Base-by-base conservation (phyloP, 805 yeast species). In the Ogataea kodamae region DNA sequence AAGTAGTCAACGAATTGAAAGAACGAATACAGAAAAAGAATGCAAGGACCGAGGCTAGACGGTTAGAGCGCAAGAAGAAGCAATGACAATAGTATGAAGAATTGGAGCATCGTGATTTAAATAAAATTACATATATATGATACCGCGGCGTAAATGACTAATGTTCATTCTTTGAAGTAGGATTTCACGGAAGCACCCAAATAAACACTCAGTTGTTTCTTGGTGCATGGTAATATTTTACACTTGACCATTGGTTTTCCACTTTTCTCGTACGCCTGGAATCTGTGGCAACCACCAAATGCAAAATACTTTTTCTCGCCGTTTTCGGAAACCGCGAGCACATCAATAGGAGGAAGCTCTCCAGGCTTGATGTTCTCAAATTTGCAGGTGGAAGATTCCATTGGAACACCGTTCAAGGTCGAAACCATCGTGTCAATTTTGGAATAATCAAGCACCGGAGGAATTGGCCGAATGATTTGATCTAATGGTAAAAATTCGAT, bases 261-360 rank as follows among this genome's bases (percentile, higher is more conserved):
- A 2, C 67, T 63, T 24, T 64, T 67, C 37, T 85, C 92, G 52
- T 87, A 87, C 0, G 95, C 95, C 55, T 86, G 95, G 46, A 86
- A 81, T 42, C 96, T 60, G 53, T 86, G 96, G 53, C 96, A 86
- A 0, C 95, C 95, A 5, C 95, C 96, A 59, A 86, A 86, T 1
- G 89, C 94, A 58, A 83, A 85, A 51, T 80, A 85, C 54, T 70
- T 70, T 22, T 59, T 67, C 30, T 72, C 60, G 2, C 86, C 90
- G 6, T 70, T 55, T 25, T 81, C 81, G 25, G 79, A 65, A 2
- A 85, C 83, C 22, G 70, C 68, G 42, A 86, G 59, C 0, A 86
- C 87, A 56, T 86, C 96, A 10, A 87, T 70, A 1, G 95, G 90
- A 2, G 96, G 95, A 22, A 85, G 59, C 45, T 80, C 81, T 2